Evolutionary conservation across 2,329 filamentous ascomycete genomes (phyloP).

Genomic region (Grosmannia serpens): DNA sequence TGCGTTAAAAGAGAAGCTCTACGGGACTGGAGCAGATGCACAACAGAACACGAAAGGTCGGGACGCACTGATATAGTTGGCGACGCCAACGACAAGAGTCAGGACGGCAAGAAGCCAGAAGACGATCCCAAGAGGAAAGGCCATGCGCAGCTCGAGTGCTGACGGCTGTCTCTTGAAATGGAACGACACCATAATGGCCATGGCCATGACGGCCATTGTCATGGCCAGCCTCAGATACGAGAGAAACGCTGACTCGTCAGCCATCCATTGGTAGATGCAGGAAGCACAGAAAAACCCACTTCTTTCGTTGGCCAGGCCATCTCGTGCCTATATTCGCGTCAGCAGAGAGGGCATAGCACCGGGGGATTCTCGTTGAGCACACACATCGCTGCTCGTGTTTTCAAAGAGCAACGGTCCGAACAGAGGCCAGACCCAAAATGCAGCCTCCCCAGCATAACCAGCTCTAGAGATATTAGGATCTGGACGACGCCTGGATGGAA

Average conservation of each 20-base stretch:
- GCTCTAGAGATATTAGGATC: background rate
- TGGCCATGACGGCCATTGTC: constrained; percentile 81
- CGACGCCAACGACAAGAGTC: constrained; percentile 66
- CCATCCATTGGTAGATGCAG: background rate
- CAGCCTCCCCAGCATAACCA: constrained; percentile 18
- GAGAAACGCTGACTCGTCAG: constrained; percentile 51
- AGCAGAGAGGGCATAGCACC: background rate
- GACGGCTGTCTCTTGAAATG: constrained; percentile 69
- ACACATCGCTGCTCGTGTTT: constrained; percentile 60
- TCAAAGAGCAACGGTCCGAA: constrained; percentile 61
- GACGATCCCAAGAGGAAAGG: constrained; percentile 71
- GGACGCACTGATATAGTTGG: constrained; percentile 68
- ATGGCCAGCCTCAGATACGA: constrained; percentile 82
- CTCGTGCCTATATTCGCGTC: constrained; percentile 28
- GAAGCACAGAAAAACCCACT: constrained; percentile 29
- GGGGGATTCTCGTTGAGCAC: background rate
- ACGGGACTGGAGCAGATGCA: background rate
- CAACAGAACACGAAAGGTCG: background rate
- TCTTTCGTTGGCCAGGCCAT: constrained; percentile 70
- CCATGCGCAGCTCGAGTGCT: constrained; percentile 60
- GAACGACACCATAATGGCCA: constrained; percentile 88
- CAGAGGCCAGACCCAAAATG: constrained; percentile 51
- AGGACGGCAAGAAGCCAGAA: constrained; percentile 76
- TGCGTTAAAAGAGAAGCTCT: background rate
- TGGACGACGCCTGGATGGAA: background rate